Base-by-base conservation (phyloP, 2,329 filamentous ascomycete genomes). In the Fusarium falciforme region DNA sequence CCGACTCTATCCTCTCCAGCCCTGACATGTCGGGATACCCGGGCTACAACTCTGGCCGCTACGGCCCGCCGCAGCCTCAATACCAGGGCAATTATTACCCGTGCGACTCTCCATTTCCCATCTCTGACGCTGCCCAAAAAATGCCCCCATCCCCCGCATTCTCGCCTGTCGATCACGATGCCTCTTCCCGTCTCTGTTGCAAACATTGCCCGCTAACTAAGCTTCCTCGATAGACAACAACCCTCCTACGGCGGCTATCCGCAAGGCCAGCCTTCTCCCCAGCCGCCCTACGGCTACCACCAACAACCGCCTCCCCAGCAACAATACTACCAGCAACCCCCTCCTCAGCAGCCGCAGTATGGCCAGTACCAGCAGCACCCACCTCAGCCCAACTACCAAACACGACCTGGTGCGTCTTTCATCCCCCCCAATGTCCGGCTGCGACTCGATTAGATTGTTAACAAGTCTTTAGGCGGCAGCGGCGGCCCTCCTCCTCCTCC, bases 401-500 rank as follows among this genome's bases (percentile, higher is more conserved):
- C 75, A 61, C 79, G 87, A 80, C 88, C 88, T 73, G 79, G 88
- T 88, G 84, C 77, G 84, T 60, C 61, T 59, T 44, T 60, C 27
- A 63, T 52, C 38, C 20, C 33, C 31, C 40, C 60, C 61, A 40
- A 17, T 31, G 40, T 44, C n/a, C 49, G 36, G 20, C 35, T 31
- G 12, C 25, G 59, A 22, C 29, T 42, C 52, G 31, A n/a, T n/a
- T 6, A 38, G 59, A 52, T 31, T 66, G 66, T 75, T 78, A 77
- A 78, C 60, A 38, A 22, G 54, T 44, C 20, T 57, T 25, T 31
- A 74, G 89, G 67, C 49, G 71, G 54, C 16, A 89, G 67, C 52
- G 89, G 67, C 44, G 61, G 85, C 10, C 93, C 93, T 60, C 87
- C 91, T 3, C 89, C 92, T 61, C 93, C 93, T 9, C 92, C 93